Evolutionary conservation across 129 eudicot genomes (phyloP).

Genomic region (Lactuca saligna): DNA sequence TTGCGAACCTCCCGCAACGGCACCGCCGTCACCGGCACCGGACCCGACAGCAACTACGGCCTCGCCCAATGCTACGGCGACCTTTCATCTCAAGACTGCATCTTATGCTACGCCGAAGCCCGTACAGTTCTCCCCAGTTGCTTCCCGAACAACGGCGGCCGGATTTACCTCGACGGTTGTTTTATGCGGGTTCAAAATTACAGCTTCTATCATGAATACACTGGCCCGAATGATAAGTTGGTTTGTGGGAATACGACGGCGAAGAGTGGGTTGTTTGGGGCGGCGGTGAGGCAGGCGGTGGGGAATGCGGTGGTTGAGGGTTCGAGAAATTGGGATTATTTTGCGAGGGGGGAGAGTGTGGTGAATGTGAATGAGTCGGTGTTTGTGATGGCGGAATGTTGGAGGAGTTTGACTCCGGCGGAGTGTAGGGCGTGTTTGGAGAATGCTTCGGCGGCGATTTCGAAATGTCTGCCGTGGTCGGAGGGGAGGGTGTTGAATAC

Average conservation of each 20-base stretch:
- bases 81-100: conserved; percentile 62
- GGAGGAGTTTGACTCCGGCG: conserved; percentile 55
- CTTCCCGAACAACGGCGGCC: conserved; percentile 58
- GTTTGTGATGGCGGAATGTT: conserved; percentile 60
- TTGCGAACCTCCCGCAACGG: conserved; percentile 52
- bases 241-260: conserved; percentile 56
- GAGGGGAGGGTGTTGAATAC: conserved; percentile 62
- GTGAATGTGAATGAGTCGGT: conserved; percentile 34
- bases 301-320: conserved; percentile 43
- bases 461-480: conserved; percentile 57
- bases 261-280: conserved; percentile 33
- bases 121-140: conserved; percentile 74
- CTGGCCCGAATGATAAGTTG: conserved; percentile 43
- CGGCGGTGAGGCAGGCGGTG: conserved; percentile 46
- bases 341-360: conserved; percentile 34
- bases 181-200: conserved; percentile 64
- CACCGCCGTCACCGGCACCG: conserved; percentile 43
- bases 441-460: conserved; percentile 48
- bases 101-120: conserved; percentile 63
- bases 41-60: conserved; percentile 45
- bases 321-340: conserved; percentile 23
- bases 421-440: conserved; percentile 55
- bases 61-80: conserved; percentile 85
- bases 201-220: conserved; percentile 51
- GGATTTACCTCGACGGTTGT: conserved; percentile 70